Evolutionary conservation across 176 grass and related monocot species (phyloP).

Genomic region (Triticum turgidum): DNA sequence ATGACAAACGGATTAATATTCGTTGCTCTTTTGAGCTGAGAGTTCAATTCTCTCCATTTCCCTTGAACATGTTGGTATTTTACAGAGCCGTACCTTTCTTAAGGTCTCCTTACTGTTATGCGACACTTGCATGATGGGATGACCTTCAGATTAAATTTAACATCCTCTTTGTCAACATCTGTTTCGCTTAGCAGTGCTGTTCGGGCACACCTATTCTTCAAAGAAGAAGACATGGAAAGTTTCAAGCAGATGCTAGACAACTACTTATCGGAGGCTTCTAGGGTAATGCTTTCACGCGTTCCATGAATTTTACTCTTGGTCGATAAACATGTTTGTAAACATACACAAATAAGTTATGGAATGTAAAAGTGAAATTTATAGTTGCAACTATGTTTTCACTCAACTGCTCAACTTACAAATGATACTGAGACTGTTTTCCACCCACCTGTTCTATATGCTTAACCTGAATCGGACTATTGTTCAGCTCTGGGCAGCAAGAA

Average conservation of each 20-base stretch:
- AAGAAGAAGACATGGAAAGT: conserved; percentile 86
- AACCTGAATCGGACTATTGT: conserved; percentile 20
- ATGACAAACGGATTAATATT: conserved; percentile 90
- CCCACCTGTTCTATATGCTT: background rate
- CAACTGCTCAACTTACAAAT: background rate
- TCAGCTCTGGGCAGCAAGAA: conserved; percentile 74
- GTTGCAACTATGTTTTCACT: background rate
- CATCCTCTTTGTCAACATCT: conserved; percentile 48
- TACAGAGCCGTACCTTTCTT: conserved; percentile 24
- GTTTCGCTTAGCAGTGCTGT: conserved; percentile 78
- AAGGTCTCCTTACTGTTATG: conserved; percentile 40
- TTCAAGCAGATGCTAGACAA: conserved; percentile 82
- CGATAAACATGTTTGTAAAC: background rate
- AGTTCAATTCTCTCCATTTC: conserved; percentile 99
- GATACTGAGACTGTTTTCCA: background rate
- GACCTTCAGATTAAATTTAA: conserved; percentile 62
- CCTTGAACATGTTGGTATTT: conserved; percentile 45
- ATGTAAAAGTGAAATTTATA: background rate
- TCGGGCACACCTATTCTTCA: conserved; percentile 88
- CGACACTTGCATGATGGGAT: conserved; percentile 33
- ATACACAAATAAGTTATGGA: background rate
- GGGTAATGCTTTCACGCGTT: conserved; percentile 44
- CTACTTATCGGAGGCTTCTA: conserved; percentile 77
- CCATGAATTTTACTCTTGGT: background rate
- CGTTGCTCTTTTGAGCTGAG: conserved; percentile 97